These are phyloP conservation scores for Trichosporon sp. DNA, from an alignment of 1,284 basidiomycete genomes.

Conservation along the genomic window DNA sequence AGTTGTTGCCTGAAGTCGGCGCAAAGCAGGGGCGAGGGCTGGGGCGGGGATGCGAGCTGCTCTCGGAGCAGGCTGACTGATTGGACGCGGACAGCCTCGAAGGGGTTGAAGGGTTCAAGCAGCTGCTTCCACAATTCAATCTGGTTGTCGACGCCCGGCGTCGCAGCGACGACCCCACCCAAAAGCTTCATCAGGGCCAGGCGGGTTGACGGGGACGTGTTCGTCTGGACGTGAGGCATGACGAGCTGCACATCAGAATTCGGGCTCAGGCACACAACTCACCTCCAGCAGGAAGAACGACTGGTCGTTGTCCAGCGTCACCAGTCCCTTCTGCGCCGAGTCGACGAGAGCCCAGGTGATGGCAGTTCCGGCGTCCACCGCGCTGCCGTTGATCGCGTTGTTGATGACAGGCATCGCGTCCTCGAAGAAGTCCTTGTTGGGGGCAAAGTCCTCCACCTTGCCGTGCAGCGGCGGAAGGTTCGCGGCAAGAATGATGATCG, in stretches of 20 bases:
- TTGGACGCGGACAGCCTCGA: slow-evolving; percentile 35
- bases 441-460: background rate
- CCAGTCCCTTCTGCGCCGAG: background rate
- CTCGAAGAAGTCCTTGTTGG: slow-evolving; percentile 15
- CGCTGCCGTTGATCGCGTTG: slow-evolving; percentile 16
- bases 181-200: slow-evolving; percentile 37
- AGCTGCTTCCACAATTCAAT: slow-evolving; percentile 35
- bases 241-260: slow-evolving; percentile 20
- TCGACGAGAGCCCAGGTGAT: slow-evolving; percentile 24
- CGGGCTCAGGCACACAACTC: background rate
- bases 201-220: slow-evolving; percentile 24
- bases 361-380: slow-evolving; percentile 28
- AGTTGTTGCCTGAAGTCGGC: slow-evolving; percentile 19
- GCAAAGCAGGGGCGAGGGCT: slow-evolving; percentile 13
- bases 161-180: slow-evolving; percentile 23
- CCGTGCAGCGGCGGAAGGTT: slow-evolving; percentile 10
- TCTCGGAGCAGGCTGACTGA: slow-evolving; percentile 34
- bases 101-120: slow-evolving; percentile 40
- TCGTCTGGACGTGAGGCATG: slow-evolving; percentile 33
- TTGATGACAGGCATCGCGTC: slow-evolving; percentile 34
- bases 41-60: slow-evolving; percentile 16
- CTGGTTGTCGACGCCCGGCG: slow-evolving; percentile 18
- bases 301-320: slow-evolving; percentile 24
- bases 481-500: slow-evolving; percentile 29
- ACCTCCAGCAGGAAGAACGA: slow-evolving; percentile 38